Base-by-base conservation (phyloP, 257 asterid species). In the Eustoma russellianum region DNA sequence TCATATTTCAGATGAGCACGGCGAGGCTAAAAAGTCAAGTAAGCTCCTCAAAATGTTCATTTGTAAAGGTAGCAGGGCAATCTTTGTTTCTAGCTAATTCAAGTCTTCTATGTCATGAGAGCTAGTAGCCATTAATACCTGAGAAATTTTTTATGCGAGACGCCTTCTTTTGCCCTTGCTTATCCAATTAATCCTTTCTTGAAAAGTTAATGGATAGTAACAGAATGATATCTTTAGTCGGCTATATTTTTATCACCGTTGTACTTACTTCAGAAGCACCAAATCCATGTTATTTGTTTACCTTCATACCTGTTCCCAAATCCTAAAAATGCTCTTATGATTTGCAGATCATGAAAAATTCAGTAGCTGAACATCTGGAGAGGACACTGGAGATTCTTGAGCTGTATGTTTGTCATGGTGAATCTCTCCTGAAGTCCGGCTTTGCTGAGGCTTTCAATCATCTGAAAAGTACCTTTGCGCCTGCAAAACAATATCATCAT, bases 401-500 rank as follows among this genome's bases (percentile, higher is more conserved):
- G 56, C 75, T 64, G 41, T 77, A 60, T 70, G 52, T 70, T 57
- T 53, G 75, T 53, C 54, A 64, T 47, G 61, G 55, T 53, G 60
- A 46, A 50, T 65, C 79, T 58, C 16, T 55, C 56, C 62, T 68
- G 48, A 73, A 61, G 57, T 71, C 64, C 64, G 69, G 54, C 71
- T 69, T 79, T 63, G 72, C 71, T 58, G 82, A 48, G 69, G 79
- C 70, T 56, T 61, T 71, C 63, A 65, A 52, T 46, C 71, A 48
- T 18, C 35, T 65, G 30, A 9, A 1, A 52, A 59, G 60, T 67
- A 44, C 68, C 46, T 81, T 77, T 66, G 70, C 74, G 52, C 65
- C 83, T 9, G 81, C 61, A 14, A 83, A 73, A 66, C 63, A 65
- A 49, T 79, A 72, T 69, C 97, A 89, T 73, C 80, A 89, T 59